These are phyloP conservation scores for Microsporum ferrugineum DNA, from an alignment of 2,329 filamentous ascomycete species.

Conservation along the genomic window DNA sequence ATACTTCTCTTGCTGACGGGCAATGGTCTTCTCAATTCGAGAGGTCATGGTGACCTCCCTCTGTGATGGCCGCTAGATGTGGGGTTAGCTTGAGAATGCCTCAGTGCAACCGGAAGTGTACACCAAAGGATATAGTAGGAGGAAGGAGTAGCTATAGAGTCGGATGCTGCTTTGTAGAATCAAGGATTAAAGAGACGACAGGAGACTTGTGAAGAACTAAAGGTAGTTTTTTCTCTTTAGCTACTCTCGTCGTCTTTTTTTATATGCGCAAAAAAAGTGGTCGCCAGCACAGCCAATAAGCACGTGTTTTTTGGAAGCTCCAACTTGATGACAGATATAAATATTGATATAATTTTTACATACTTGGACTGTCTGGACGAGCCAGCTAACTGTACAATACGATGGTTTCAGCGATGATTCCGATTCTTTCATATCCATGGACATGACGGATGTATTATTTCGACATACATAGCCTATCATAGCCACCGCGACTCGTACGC, in stretches of 20 bases:
- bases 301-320: background rate
- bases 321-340: background rate
- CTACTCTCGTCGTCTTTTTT: background rate
- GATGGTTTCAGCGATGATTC: background rate
- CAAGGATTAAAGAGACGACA: background rate
- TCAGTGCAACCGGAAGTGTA: background rate
- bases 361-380: background rate
- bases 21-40: slow-evolving; percentile 57
- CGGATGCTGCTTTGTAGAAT: background rate
- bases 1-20: slow-evolving; percentile 66
- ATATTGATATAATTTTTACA: background rate
- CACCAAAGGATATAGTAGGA: background rate
- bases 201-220: too few species aligned
- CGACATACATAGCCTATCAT: background rate
- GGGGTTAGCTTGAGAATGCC: background rate
- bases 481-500: background rate
- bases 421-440: background rate
- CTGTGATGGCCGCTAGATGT: background rate
- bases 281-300: slow-evolving; percentile 1
- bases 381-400: background rate
- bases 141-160: background rate
- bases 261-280: background rate
- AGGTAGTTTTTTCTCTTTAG: background rate
- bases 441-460: background rate
- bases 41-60: slow-evolving; percentile 27